Conservation (phyloP, 192 early-diverging fungal genomes). For the Entophlyctis luteolus region DNA sequence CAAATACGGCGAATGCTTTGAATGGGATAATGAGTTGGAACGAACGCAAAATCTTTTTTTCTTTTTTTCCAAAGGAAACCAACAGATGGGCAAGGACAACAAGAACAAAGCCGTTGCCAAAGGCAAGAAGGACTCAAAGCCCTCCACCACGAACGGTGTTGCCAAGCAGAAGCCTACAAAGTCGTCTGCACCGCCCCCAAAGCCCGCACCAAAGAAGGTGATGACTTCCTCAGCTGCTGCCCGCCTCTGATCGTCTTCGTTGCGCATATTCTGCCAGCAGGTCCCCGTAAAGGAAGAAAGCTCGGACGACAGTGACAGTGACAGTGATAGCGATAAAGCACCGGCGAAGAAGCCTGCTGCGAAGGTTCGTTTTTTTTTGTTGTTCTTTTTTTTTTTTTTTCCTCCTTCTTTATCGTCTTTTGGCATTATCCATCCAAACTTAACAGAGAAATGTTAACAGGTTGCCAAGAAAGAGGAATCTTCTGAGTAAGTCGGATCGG, state of each 20-base stretch:
- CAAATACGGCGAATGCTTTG: background rate
- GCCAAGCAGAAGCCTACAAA: background rate
- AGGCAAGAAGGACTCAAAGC: conserved; percentile 1
- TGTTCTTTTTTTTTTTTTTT: too few species aligned
- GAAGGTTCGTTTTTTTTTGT: conserved; percentile 1
- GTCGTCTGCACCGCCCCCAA: background rate
- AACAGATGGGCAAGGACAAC: conserved; percentile 7
- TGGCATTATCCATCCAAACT: too few species aligned
- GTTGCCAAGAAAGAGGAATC: conserved; percentile 48
- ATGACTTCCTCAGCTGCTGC: background rate
- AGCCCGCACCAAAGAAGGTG: conserved; percentile 14
- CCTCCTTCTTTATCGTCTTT: too few species aligned
- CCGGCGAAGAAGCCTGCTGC: conserved; percentile 28
- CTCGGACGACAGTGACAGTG: background rate
- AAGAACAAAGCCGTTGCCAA: background rate
- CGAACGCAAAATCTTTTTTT: background rate
- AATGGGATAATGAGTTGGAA: background rate
- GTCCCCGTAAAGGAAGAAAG: conserved; percentile 14
- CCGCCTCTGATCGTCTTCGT: background rate
- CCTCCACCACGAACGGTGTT: conserved; percentile 26
- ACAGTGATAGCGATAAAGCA: conserved; percentile 27
- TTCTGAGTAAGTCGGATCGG: conserved; percentile 26
- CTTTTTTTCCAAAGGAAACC: conserved; percentile 32
- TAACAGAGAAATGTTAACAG: too few species aligned
- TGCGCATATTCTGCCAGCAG: background rate